Percentiles rank a stretch among this genome's conserved stretches.
These are phyloP conservation scores for Yamadazyma conglobata DNA, from an alignment of 1,139 yeast genomes.

Conservation along the genomic window DNA sequence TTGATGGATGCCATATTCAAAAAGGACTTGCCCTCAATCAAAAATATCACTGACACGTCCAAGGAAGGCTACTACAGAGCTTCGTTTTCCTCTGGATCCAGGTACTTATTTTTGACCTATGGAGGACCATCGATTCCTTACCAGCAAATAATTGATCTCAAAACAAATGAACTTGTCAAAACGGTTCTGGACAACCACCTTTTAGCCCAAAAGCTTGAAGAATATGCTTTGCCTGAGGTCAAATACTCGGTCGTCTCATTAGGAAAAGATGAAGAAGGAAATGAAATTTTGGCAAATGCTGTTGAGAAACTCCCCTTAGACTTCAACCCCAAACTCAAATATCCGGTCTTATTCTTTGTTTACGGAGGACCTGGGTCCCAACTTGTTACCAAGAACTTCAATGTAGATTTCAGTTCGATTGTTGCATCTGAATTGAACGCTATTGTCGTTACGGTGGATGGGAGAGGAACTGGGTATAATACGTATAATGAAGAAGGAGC, in stretches of 20 bases:
- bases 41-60: slow-evolving; percentile 51
- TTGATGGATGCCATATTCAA: slow-evolving; percentile 27
- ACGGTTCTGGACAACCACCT: slow-evolving; percentile 49
- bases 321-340: slow-evolving; percentile 51
- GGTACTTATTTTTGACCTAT: slow-evolving; percentile 57
- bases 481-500: slow-evolving; percentile 37
- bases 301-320: slow-evolving; percentile 63
- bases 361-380: slow-evolving; percentile 88
- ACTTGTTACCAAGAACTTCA: slow-evolving; percentile 51
- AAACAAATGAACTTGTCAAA: slow-evolving; percentile 26
- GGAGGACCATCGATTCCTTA: slow-evolving; percentile 67
- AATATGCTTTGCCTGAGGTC: slow-evolving; percentile 48
- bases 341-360: slow-evolving; percentile 70
- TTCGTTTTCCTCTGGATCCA: slow-evolving; percentile 65
- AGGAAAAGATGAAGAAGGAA: slow-evolving; percentile 40
- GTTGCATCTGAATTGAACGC: slow-evolving; percentile 68
- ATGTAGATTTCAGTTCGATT: slow-evolving; percentile 58
- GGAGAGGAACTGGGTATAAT: slow-evolving; percentile 78
- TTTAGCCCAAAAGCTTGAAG: slow-evolving; percentile 32
- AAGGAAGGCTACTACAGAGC: slow-evolving; percentile 66
- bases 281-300: slow-evolving; percentile 46
- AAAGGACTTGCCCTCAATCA: slow-evolving; percentile 30
- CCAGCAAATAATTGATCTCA: slow-evolving; percentile 61
- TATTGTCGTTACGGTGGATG: slow-evolving; percentile 76
- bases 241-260: slow-evolving; percentile 48